Base-by-base conservation (phyloP, 1,284 basidiomycete genomes). In the Termitomyces sp. region DNA sequence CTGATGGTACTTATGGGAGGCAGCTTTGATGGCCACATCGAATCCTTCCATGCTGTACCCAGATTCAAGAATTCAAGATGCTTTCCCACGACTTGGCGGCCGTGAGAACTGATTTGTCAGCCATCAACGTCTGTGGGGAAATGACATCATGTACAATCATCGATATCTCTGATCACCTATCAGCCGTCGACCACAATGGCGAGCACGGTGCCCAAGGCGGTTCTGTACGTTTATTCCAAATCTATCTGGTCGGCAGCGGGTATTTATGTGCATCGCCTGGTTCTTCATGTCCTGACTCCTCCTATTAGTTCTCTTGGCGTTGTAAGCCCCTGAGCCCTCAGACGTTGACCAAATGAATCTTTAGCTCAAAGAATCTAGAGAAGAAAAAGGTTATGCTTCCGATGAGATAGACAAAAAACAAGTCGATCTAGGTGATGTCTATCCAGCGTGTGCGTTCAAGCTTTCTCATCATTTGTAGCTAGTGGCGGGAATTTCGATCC, bases 381-480 rank as follows among this genome's bases (percentile, higher is more conserved):
- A 79, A 58, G 84, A 88, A 68, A 88, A 91, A 60, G 84, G 87
- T 8, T 88, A 90, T 61, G 81, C 79, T 10, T 60, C 74, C 30
- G 84, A 88, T 63, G 86, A 91, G 60, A 58, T 87, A 18, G 83
- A 84, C 64, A 65, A 78, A 50, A 82, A 76, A 63, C 61, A 76
- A 40, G 84, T 90, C 24, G 79, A 88, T 65, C 68, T 86, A 21
- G 63, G 84, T 88, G 60, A 54, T 49, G 42, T 21, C 9, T 8
- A 18, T 21, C 30, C 11, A 26, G 13, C n/a, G 3, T 14, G 9
- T n/a, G 19, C 21, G 30, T 42, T 3, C 11, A 10, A 28, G 16
- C 16, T 13, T 19, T 39, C 38, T 52, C 21, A 52, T 38, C 8
- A 19, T 39, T 55, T 28, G 31, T 48, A 88, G 85, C 66, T 55